phyloP scores from a whole-genome alignment of 768 basidiomycete species.

The Lentinula aciculospora region DNA sequence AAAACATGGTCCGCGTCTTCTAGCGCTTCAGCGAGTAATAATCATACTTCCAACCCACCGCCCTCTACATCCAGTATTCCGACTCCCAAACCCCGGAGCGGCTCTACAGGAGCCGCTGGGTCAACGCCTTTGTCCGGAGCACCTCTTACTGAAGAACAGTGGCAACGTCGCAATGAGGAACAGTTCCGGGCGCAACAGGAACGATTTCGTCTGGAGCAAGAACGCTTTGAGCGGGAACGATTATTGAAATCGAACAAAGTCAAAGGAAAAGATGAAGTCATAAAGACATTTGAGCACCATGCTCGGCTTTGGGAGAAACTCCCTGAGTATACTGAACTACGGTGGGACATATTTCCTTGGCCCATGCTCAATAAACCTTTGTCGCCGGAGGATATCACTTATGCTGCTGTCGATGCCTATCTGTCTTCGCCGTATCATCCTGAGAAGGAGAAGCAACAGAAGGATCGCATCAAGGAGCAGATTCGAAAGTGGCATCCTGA shows the following conservation, averaged over 20 bases:
- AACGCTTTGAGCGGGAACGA: slow-evolving; percentile 44
- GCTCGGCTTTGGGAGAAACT: slow-evolving; percentile 57
- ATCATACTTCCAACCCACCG: slow-evolving; percentile 18
- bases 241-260: slow-evolving; percentile 29
- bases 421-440: slow-evolving; percentile 54
- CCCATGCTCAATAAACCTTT: slow-evolving; percentile 56
- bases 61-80: slow-evolving; percentile 20
- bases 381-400: slow-evolving; percentile 56
- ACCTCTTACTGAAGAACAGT: slow-evolving; percentile 37
- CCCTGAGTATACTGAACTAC: slow-evolving; percentile 33
- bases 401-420: slow-evolving; percentile 51
- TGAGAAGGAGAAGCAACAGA: slow-evolving; percentile 43
- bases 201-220: slow-evolving; percentile 64
- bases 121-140: slow-evolving; percentile 17
- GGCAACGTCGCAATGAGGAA: slow-evolving; percentile 60
- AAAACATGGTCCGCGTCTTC: slow-evolving; percentile 20
- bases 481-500: slow-evolving; percentile 80
- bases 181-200: slow-evolving; percentile 62
- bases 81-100: slow-evolving; percentile 19
- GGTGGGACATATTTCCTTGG: slow-evolving; percentile 73
- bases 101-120: slow-evolving; percentile 20
- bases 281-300: slow-evolving; percentile 52
- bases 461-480: slow-evolving; percentile 73
- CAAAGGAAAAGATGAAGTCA: slow-evolving; percentile 51
- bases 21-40: slow-evolving; percentile 18